Base-by-base conservation (phyloP, 192 early-diverging fungal species). In the Coemansia furcata region DNA sequence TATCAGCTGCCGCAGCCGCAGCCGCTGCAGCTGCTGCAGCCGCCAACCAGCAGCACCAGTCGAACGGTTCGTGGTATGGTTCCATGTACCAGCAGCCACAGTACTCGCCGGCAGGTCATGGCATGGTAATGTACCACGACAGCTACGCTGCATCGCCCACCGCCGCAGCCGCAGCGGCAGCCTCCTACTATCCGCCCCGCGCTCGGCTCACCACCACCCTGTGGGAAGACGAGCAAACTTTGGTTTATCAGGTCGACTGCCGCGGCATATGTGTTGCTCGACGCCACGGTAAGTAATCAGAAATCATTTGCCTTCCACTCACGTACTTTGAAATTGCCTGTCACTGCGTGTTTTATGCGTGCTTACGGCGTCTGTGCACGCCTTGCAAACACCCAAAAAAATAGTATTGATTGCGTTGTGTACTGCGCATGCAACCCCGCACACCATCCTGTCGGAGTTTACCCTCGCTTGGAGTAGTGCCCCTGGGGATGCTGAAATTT, bases 191-290 rank as follows among this genome's bases (percentile, higher is more conserved):
- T 55, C 79, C 66, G 65, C 68, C 67, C 8, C 72, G 80, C 17
- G 80, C 80, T 9, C 80, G 80, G 46, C 73, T 83, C 58, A 83
- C 90, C 14, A 91, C 89, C 12, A 91, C 90, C 37, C 82, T 93
- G 61, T 93, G 91, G 91, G 91, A 93, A 76, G 91, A 93, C 78
- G 91, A 93, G 78, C 83, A 86, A 39, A 93, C 91, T 3, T 77
- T 90, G 44, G 90, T 89, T 60, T 93, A 88, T 63, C 91, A 93
- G 67, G 91, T 93, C 54, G 91, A 93, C 80, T 89, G 88, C 49
- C 86, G 87, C 72, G 89, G 90, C 7, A 89, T 91, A 23, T 93
- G 90, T 66, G 90, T 93, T 23, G 91, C 91, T 15, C 84, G 91
- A 72, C 82, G 91, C 70, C 76, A 83, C 69, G 81, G 81, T 83